Conservation (phyloP, 805 yeast species). For the Lipomyces orientalis region DNA sequence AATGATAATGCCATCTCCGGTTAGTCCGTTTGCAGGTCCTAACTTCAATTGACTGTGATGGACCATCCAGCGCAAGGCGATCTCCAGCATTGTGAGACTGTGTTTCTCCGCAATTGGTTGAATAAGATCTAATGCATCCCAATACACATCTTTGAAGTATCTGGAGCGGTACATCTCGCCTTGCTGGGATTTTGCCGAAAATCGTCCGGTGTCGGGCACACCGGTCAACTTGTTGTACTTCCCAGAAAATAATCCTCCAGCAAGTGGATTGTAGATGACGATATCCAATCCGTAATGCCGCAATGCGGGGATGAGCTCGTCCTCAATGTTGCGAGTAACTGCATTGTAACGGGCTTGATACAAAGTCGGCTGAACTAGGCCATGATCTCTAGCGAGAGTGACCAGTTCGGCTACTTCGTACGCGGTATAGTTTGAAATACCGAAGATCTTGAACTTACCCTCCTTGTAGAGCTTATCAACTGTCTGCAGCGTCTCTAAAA, state of each 20-base stretch:
- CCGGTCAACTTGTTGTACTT: conserved; percentile 17
- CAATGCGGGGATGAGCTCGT: conserved; percentile 39
- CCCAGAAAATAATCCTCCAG: conserved; percentile 30
- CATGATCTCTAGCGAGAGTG: conserved; percentile 11
- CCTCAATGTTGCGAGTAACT: conserved; percentile 39
- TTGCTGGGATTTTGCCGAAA: not conserved
- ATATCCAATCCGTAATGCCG: conserved; percentile 38
- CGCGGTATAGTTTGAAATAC: conserved; percentile 39
- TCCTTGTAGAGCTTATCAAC: conserved; percentile 39
- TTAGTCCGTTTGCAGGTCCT: conserved; percentile 20
- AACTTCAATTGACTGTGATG: conserved; percentile 25
- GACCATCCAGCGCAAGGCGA: conserved; percentile 28
- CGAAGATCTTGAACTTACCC: conserved; percentile 42
- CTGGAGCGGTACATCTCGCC: conserved; percentile 18
- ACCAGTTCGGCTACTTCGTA: conserved; percentile 27
- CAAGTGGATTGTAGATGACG: conserved; percentile 39
- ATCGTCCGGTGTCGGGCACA: conserved; percentile 8
- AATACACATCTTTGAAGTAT: conserved; percentile 25
- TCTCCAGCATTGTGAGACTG: conserved; percentile 17
- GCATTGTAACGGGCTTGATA: conserved; percentile 43
- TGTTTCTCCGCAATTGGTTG: conserved; percentile 22
- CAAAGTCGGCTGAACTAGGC: conserved; percentile 37
- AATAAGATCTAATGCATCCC: conserved; percentile 24
- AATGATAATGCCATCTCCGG: conserved; percentile 28
- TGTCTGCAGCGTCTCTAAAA: conserved; percentile 41